Evolutionary conservation across 225 moss, liverwort and hornwort genomes (phyloP), one percentile per base, ranked within the genome.

Genomic region (Straminergon stramineum): DNA sequence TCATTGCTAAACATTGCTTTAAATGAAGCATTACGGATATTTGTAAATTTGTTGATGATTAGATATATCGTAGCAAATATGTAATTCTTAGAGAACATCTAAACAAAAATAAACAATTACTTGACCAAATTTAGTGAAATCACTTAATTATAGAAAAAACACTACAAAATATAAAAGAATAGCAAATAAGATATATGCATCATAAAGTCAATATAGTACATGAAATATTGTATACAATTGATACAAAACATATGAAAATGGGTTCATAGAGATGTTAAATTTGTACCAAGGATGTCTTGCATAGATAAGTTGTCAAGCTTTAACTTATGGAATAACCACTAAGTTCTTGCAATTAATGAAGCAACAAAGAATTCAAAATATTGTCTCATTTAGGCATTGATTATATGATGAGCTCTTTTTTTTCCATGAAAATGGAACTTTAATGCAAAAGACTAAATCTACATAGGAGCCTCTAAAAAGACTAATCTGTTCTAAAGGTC

Each of bases 371-470:
- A 71, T 14, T 41, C 15, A 39, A 24, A 22, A 32, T n/a, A 22
- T 12, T 2, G 0, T n/a, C 4, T 1, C 7, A 5, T 24, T 24
- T 0, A 71, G 1, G 3, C 26, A 71, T 41, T 9, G 15, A 24
- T 71, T 71, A 14, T 9, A 3, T 71, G 9, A 41, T 71, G 15
- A 15, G 0, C 3, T 71, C 68, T 68, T 24, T 21, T 41, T 15
- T 23, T 43, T 43, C 11, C 2, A 68, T 68, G 6, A 21, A 20
- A 2, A 21, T 37, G 3, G 21, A 68, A 2, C 22, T 12, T 22
- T 21, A 21, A 12, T 68, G n/a, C 2, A 12, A 68, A 37, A n/a
- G 0, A 68, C 12, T 34, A 67, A 22, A 68, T 6, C 0, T 68
- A 2, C 37, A 20, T 21, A 37, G 6, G 21, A 68, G 37, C 2